Percentiles rank a stretch among this genome's conserved stretches.
These are phyloP conservation scores for Didymella pinodella DNA, from an alignment of 2,329 filamentous ascomycete genomes.

Conservation along the genomic window DNA sequence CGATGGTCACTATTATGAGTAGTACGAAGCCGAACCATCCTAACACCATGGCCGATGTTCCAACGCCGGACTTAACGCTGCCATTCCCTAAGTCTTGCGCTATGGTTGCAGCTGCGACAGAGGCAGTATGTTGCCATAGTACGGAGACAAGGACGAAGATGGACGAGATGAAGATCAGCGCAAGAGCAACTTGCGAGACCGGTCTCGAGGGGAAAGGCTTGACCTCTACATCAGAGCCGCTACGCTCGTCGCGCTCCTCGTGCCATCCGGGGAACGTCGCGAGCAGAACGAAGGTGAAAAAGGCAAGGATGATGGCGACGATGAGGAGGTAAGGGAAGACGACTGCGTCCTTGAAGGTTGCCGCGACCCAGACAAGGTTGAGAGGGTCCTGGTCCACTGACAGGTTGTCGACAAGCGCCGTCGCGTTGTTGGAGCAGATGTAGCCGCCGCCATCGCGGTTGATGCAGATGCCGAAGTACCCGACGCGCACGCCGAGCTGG, in stretches of 20 bases:
- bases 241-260: slow-evolving; percentile 79
- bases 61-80: slow-evolving; percentile 83
- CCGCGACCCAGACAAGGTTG: slow-evolving; percentile 95
- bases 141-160: slow-evolving; percentile 73
- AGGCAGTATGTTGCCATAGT: slow-evolving; percentile 94
- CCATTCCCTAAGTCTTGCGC: slow-evolving; percentile 93
- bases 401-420: slow-evolving; percentile 86
- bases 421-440: slow-evolving; percentile 97
- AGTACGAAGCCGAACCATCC: slow-evolving; percentile 97
- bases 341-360: slow-evolving; percentile 97
- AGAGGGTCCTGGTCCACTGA: slow-evolving; percentile 92
- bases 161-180: slow-evolving; percentile 80
- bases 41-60: slow-evolving; percentile 94
- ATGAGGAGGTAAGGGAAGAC: slow-evolving; percentile 99
- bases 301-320: slow-evolving; percentile 96
- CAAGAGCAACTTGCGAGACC: slow-evolving; percentile 90
- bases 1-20: slow-evolving; percentile 94
- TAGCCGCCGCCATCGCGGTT: slow-evolving; percentile 89
- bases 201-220: slow-evolving; percentile 93
- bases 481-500: slow-evolving; percentile 86
- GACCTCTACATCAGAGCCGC: slow-evolving; percentile 84
- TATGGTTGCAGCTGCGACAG: slow-evolving; percentile 91
- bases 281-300: slow-evolving; percentile 91
- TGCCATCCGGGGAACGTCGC: slow-evolving; percentile 98
- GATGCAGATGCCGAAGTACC: slow-evolving; percentile 98